phyloP scores from a whole-genome alignment of 805 yeast species.

The Candida ponderosae region DNA sequence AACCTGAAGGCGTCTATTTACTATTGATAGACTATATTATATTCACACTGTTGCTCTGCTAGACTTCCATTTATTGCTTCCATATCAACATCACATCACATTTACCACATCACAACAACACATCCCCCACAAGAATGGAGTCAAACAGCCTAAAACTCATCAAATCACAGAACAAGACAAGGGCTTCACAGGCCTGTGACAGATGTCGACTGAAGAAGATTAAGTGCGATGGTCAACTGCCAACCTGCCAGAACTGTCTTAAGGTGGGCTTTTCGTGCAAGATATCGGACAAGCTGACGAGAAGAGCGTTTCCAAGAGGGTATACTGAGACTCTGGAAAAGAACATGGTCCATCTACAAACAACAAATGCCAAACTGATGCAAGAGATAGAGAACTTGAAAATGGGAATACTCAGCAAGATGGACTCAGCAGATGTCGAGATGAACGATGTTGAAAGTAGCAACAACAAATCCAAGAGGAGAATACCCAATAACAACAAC shows the following conservation, averaged over 20 bases:
- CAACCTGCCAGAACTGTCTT: slow-evolving; percentile 59
- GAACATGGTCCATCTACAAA: slow-evolving; percentile 52
- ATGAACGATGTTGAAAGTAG: slow-evolving; percentile 1
- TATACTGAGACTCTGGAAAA: slow-evolving; percentile 70
- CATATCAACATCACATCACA: neutral
- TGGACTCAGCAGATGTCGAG: neutral
- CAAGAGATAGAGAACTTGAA: slow-evolving; percentile 24
- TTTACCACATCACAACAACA: neutral
- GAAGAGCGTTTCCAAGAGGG: slow-evolving; percentile 77
- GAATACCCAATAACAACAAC: neutral
- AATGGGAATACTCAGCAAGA: neutral
- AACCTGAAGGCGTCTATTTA: no score
- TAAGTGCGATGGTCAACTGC: slow-evolving; percentile 65
- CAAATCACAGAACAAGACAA: slow-evolving; percentile 21
- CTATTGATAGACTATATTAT: no score
- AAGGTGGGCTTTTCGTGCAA: slow-evolving; percentile 61
- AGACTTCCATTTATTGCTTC: slow-evolving; percentile 26
- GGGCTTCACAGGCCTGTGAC: slow-evolving; percentile 79
- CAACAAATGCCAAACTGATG: slow-evolving; percentile 36
- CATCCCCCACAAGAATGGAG: no score
- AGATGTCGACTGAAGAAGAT: slow-evolving; percentile 72
- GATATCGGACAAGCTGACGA: slow-evolving; percentile 63
- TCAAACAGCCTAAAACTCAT: slow-evolving; percentile 10
- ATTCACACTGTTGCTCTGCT: no score
- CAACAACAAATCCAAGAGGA: no score